Conservation (phyloP, 116 monocot species). For the Zostera marina region DNA sequence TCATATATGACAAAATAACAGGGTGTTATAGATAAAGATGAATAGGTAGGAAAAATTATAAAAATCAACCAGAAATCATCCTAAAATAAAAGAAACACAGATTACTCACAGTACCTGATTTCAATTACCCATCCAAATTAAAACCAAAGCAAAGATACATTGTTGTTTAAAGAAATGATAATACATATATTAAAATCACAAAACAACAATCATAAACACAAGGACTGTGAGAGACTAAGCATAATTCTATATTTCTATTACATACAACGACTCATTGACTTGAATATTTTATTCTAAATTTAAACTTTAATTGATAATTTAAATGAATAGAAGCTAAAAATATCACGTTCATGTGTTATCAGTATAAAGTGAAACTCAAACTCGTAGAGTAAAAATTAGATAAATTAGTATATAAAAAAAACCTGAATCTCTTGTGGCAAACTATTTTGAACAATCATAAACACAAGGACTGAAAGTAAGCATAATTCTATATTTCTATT, state of each 20-base stretch:
- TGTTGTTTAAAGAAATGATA: neutral
- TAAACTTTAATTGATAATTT: neutral
- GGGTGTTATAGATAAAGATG: too few species aligned
- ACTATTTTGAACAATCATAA: neutral
- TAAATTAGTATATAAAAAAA: neutral
- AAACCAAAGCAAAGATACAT: neutral
- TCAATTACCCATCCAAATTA: neutral
- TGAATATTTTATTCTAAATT: neutral
- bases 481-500: neutral
- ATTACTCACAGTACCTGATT: neutral
- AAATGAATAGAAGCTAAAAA: too few species aligned
- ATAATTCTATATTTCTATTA: neutral
- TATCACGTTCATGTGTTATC: too few species aligned
- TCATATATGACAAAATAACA: too few species aligned
- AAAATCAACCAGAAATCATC: neutral
- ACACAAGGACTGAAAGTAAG: neutral
- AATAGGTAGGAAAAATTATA: neutral
- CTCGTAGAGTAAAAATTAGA: neutral
- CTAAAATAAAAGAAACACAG: neutral
- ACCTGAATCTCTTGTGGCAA: neutral
- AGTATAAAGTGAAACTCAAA: too few species aligned
- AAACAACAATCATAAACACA: neutral
- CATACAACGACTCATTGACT: neutral
- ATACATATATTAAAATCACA: neutral
- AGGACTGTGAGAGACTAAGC: neutral